Evolutionary conservation across 78 protist genomes (phyloP), one percentile per base, ranked within the genome.

Genomic region (Tieghemostelium lacteum): DNA sequence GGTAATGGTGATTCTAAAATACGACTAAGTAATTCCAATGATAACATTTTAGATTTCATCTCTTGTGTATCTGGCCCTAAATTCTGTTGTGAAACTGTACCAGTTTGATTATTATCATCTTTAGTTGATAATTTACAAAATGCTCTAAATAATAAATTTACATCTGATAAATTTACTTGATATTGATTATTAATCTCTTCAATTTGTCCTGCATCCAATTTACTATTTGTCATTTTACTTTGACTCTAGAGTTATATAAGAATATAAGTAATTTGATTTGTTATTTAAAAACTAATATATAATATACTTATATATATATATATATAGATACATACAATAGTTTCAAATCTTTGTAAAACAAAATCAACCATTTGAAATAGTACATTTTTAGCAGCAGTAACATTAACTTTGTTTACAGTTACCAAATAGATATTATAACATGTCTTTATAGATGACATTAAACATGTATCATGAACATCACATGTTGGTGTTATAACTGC

Each of bases 401-500:
- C 37, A 67, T 91, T 91, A 58, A 60, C 60, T 73, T 67, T 28
- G 0, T 69, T 49, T 24, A 31, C 64, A 60, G 88, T 75, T 40
- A 93, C 66, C 8, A 93, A 75, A 75, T 73, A 73, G 39, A 96
- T 87, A 86, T 96, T 83, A 63, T 87, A 94, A 65, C 88, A 76
- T 24, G 95, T 89, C 50, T 93, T 65, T 31, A 96, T 91, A 14
- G 95, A 88, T 24, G 52, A 66, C 85, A 94, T 69, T n/a, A 96
- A 85, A 62, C 89, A 74, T n/a, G 95, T 26, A 33, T 96, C 97
- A 85, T 96, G 97, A 19, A 96, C 87, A 8, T 75, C 94, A 29
- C 87, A 54, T 24, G 33, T 22, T 61, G 95, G 65, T 31, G 95
- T 60, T 5, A 93, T 86, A 14, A 95, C 97, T 16, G 97, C 93